Evolutionary conservation across 2,329 filamentous ascomycete genomes (phyloP).

Genomic region (Macrophomina pseudophaseolina): DNA sequence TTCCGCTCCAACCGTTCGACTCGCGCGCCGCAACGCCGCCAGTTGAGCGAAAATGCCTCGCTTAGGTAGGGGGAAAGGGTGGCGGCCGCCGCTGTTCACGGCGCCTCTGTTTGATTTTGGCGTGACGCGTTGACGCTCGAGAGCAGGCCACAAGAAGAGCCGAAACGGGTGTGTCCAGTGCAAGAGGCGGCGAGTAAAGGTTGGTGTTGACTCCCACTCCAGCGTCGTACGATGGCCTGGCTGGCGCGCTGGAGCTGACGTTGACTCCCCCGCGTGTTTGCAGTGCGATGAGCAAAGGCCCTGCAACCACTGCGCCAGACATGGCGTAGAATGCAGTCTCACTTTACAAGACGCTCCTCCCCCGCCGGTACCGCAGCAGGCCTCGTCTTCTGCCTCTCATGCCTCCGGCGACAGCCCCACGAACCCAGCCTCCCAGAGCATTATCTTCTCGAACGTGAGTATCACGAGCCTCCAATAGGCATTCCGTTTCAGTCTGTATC

Average conservation of each 20-base stretch:
- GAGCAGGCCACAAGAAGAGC: constrained; percentile 28
- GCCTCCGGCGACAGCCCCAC: constrained; percentile 24
- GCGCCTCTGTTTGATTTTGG: constrained; percentile 8
- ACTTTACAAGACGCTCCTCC: constrained; percentile 18
- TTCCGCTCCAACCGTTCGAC: constrained; percentile 2
- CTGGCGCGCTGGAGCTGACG: background rate
- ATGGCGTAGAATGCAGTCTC: constrained; percentile 44
- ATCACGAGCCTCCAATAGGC: background rate
- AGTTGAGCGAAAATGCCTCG: constrained; percentile 24
- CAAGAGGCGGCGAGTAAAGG: constrained; percentile 28
- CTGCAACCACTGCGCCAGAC: constrained; percentile 44
- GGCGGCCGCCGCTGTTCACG: constrained; percentile 25
- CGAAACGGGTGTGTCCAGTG: constrained; percentile 28
- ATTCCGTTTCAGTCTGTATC: background rate
- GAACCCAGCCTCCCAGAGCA: constrained; percentile 13
- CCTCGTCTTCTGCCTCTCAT: constrained; percentile 22
- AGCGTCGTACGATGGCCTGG: constrained; percentile 5
- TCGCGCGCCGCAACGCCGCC: background rate
- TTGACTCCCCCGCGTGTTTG: constrained; percentile 3
- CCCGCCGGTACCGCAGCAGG: constrained; percentile 10
- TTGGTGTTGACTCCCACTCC: constrained; percentile 13
- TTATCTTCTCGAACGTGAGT: constrained; percentile 23
- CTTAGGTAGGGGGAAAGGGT: constrained; percentile 27
- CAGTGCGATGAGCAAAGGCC: constrained; percentile 47
- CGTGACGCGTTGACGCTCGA: constrained; percentile 18